Conservation (phyloP, 495 filamentous ascomycete genomes). For the Xanthoparmelia taractica region DNA sequence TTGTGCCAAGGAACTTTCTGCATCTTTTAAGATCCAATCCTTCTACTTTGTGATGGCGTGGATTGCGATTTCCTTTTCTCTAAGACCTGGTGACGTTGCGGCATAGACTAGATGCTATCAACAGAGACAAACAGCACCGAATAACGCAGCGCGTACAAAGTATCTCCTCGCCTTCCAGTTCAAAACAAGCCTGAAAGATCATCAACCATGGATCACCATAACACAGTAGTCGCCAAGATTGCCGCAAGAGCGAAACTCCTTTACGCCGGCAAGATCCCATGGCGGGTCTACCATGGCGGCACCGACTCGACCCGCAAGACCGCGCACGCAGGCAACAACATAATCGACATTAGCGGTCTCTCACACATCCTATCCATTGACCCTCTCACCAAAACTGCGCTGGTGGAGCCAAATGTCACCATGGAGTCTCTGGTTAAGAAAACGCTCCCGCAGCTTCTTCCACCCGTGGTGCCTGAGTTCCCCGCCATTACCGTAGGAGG, state of each 20-base stretch:
- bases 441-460: constrained; percentile 34
- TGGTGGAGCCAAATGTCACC: constrained; percentile 46
- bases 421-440: constrained; percentile 41
- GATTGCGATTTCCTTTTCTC: too few relatives aligned
- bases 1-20: too few relatives aligned
- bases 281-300: constrained; percentile 69
- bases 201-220: not conserved
- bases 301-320: constrained; percentile 62
- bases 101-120: too few relatives aligned
- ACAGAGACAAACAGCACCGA: too few relatives aligned
- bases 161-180: too few relatives aligned
- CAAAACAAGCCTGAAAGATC: too few relatives aligned
- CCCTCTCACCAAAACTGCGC: constrained; percentile 30
- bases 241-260: not conserved
- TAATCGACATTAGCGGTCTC: constrained; percentile 51
- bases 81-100: too few relatives aligned
- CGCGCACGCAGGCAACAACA: constrained; percentile 34
- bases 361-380: constrained; percentile 49
- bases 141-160: too few relatives aligned
- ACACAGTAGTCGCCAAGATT: not conserved
- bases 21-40: too few relatives aligned
- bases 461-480: constrained; percentile 50
- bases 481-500: constrained; percentile 51
- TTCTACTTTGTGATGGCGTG: too few relatives aligned
- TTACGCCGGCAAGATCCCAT: constrained; percentile 37